These are phyloP conservation scores for Poteriospumella lacustris DNA, from an alignment of 108 stramenopile species.

Conservation along the genomic window DNA sequence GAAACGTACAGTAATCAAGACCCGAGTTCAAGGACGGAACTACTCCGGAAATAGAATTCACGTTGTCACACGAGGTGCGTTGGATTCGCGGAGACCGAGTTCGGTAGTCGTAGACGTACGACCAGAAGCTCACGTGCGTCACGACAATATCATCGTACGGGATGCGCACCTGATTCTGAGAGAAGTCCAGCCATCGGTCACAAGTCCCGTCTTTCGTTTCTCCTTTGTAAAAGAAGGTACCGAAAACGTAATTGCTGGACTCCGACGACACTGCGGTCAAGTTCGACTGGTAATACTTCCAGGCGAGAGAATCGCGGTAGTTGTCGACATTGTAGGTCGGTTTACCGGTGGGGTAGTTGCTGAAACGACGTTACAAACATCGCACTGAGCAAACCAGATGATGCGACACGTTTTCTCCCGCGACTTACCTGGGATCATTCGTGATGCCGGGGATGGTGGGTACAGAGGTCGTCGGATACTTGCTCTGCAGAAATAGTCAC, in stretches of 20 bases:
- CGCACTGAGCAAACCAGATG: too few relatives aligned
- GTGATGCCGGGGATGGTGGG: background rate
- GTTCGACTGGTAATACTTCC: background rate
- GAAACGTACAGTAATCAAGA: background rate
- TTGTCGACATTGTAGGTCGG: background rate
- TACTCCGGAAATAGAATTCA: background rate
- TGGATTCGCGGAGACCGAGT: background rate
- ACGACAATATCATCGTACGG: background rate
- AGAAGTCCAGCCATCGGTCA: background rate
- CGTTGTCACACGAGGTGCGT: background rate
- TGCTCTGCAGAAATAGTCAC: background rate
- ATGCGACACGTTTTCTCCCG: too few relatives aligned
- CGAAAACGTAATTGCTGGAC: background rate
- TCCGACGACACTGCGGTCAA: background rate
- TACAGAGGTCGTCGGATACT: conserved; percentile 3
- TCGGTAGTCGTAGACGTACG: background rate
- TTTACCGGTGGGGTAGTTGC: background rate
- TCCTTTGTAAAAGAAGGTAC: background rate
- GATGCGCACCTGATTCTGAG: background rate
- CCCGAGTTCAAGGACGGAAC: background rate
- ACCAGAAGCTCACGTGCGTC: background rate
- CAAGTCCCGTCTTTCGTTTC: background rate
- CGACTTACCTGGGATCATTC: background rate
- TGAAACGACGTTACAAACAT: too few relatives aligned
- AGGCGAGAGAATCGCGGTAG: background rate